These are phyloP conservation scores for Stachybotrys elegans DNA, from an alignment of 2,329 filamentous ascomycete genomes.

Conservation along the genomic window DNA sequence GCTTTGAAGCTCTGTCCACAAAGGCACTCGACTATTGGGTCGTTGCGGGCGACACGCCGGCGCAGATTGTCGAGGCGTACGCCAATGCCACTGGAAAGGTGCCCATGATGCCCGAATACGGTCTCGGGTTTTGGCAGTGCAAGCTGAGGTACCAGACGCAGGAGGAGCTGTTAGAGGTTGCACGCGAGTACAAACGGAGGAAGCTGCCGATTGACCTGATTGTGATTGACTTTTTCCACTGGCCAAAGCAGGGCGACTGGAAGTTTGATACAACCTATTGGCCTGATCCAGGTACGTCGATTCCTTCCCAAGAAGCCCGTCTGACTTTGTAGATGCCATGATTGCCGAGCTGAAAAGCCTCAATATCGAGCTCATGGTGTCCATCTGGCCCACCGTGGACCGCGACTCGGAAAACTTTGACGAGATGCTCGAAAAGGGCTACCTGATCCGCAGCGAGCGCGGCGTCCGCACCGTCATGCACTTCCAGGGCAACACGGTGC, in stretches of 20 bases:
- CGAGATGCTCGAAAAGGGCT: slow-evolving; percentile 57
- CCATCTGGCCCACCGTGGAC: slow-evolving; percentile 65
- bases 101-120: slow-evolving; percentile 65
- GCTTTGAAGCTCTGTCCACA: slow-evolving; percentile 56
- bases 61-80: slow-evolving; percentile 52
- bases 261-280: slow-evolving; percentile 59
- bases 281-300: slow-evolving; percentile 52
- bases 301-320: neutral
- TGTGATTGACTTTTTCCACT: slow-evolving; percentile 66
- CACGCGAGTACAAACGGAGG: slow-evolving; percentile 51
- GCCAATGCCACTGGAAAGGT: slow-evolving; percentile 51
- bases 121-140: slow-evolving; percentile 65
- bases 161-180: slow-evolving; percentile 55
- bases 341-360: slow-evolving; percentile 53
- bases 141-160: slow-evolving; percentile 63
- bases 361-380: slow-evolving; percentile 62
- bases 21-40: slow-evolving; percentile 59
- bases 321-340: slow-evolving; percentile 47
- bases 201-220: slow-evolving; percentile 58
- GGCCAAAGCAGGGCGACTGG: slow-evolving; percentile 64
- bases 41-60: slow-evolving; percentile 50
- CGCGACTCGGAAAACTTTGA: slow-evolving; percentile 51
- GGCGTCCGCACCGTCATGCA: slow-evolving; percentile 55
- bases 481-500: slow-evolving; percentile 52
- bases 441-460: slow-evolving; percentile 55